Evolutionary conservation across 768 basidiomycete genomes (phyloP).

Genomic region (Russula emetica): DNA sequence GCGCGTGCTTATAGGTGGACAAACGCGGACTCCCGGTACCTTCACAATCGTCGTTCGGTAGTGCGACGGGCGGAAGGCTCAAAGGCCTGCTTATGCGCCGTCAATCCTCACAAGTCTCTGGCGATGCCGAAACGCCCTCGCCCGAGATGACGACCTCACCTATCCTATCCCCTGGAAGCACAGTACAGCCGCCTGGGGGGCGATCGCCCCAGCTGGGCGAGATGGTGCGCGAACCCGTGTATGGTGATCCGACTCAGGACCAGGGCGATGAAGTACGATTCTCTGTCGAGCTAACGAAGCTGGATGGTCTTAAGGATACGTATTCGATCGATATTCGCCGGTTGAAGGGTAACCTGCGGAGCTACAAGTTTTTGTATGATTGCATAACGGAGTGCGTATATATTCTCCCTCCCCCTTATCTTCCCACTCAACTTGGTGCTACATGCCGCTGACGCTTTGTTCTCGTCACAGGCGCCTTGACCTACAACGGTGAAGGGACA

Average conservation of each 20-base stretch:
- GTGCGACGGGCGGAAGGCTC: slow-evolving; percentile 68
- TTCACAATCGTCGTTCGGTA: slow-evolving; percentile 63
- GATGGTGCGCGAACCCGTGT: slow-evolving; percentile 53
- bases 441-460: not conserved
- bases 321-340: slow-evolving; percentile 90
- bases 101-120: slow-evolving; percentile 77
- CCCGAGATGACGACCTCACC: slow-evolving; percentile 28
- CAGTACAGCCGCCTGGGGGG: slow-evolving; percentile 20
- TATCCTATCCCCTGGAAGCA: slow-evolving; percentile 9
- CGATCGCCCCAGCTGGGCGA: slow-evolving; percentile 29
- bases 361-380: slow-evolving; percentile 91
- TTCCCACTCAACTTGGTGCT: slow-evolving; percentile 25
- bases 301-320: slow-evolving; percentile 86
- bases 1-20: slow-evolving; percentile 58
- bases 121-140: slow-evolving; percentile 30
- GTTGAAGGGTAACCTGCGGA: slow-evolving; percentile 86
- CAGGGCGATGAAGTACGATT: slow-evolving; percentile 95
- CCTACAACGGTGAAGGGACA: slow-evolving; percentile 8
- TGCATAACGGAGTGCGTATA: slow-evolving; percentile 75
- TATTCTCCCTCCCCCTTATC: slow-evolving; percentile 2
- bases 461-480: slow-evolving; percentile 11
- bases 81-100: slow-evolving; percentile 85
- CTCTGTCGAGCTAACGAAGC: slow-evolving; percentile 86
- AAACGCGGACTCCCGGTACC: slow-evolving; percentile 85
- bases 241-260: slow-evolving; percentile 78